phyloP scores from a whole-genome alignment of 2,329 filamentous ascomycete genomes.

The Graphium sp. region DNA sequence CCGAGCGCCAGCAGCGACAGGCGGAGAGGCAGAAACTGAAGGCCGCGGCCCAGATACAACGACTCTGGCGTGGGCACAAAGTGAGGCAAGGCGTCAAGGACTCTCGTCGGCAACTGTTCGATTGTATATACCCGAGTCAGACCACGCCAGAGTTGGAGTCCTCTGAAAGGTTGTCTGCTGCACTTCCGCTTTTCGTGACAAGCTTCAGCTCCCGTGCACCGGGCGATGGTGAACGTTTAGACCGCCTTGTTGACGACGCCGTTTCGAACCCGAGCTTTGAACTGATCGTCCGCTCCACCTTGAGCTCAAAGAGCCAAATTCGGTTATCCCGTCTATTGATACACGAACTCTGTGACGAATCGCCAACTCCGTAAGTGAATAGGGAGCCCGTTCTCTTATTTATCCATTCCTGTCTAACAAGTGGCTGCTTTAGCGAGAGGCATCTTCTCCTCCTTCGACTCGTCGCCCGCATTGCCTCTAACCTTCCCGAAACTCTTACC shows the following conservation, averaged over 20 bases:
- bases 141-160: constrained; percentile 14
- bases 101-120: constrained; percentile 43
- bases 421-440: no score
- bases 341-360: no score
- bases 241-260: constrained; percentile 23
- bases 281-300: no score
- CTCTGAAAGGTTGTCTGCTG: constrained; percentile 18
- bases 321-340: no score
- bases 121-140: constrained; percentile 34
- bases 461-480: no score
- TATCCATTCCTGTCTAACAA: no score
- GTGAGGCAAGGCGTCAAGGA: constrained; percentile 41
- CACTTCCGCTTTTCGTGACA: constrained; percentile 28
- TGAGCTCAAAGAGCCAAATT: no score
- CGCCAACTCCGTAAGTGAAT: no score
- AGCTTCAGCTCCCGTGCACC: constrained; percentile 25
- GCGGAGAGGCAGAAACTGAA: constrained; percentile 62
- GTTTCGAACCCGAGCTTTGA: no score
- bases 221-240: constrained; percentile 31
- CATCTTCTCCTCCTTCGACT: no score
- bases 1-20: constrained; percentile 67
- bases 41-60: constrained; percentile 60
- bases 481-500: neutral
- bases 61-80: constrained; percentile 64
- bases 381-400: no score